Base-by-base conservation (phyloP, 495 filamentous ascomycete species). In the Penicillium steckii region DNA sequence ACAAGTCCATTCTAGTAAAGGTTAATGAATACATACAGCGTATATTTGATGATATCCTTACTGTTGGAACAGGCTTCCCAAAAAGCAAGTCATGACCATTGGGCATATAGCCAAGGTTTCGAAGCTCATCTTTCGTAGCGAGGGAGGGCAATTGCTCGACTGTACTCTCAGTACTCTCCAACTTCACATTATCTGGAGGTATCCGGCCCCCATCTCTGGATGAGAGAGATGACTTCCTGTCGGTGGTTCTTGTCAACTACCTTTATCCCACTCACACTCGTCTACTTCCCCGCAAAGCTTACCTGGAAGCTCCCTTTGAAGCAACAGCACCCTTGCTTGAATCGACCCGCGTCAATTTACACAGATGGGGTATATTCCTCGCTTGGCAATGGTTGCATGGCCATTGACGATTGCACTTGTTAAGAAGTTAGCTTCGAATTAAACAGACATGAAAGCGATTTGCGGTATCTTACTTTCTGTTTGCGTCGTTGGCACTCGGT, bases 401-500 rank as follows among this genome's bases (percentile, higher is more conserved):
- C 64, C 64, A 69, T 50, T 66, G 57, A 15, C 64, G 65, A 42
- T 59, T 69, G 42, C 69, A 72, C 67, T 72, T 25, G 19, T 45
- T 40, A 13, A 44, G 42, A 50, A 18, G 50, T 60, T 22, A 60
- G 56, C 37, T 30, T 24, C 19, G 1, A 17, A 17, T 12, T 44
- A 30, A 22, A n/a, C 12, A 22, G 8, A 33, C 22, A 17, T 19
- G 32, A 37, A 3, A 37, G 8, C 33, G n/a, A 37, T 17, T 17
- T 15, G 8, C 10, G 33, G 21, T 42, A 23, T 37, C 55, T 60
- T 59, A 55, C 68, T 61, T 71, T 71, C 38, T 73, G 70, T 43
- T 71, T 73, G 33, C 70, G 66, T 4, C 67, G 53, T 42, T 69
- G 62, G 40, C 69, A 73, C 29, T 69, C 67, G 1, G 66, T 65